Base-by-base conservation (phyloP, 2,329 filamentous ascomycete genomes). In the Epichloe uncinata region DNA sequence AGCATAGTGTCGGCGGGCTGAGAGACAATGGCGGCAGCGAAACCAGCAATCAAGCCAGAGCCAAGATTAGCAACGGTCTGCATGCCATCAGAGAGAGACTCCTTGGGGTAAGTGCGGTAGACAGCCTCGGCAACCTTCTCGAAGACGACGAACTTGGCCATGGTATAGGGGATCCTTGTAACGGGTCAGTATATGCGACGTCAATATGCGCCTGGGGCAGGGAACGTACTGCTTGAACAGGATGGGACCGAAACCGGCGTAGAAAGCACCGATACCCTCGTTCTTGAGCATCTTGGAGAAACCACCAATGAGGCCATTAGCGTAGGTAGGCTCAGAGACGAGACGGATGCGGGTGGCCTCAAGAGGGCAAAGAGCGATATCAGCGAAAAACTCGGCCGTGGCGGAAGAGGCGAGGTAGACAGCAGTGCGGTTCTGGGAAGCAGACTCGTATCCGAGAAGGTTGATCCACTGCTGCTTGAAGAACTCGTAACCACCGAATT, bases 1-100 rank as follows among this genome's bases (percentile, higher is more conserved):
- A 94, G 82, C 87, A 94, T 94, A 66, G 87, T 94, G 70, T 94
- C 87, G 68, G 87, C 87, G 61, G 87, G 87, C 75, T 94, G 87
- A 56, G 87, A 94, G 67, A 94, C 79, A 61, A 91, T 68, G 66
- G 87, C 87, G 61, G 87, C 87, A 62, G 87, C 87, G 73, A 94
- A 88, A 85, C 87, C 69, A 55, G 69, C 69, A 54, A 71, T 65
- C 55, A 72, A 64, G 68, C 69, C 69, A 52, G 69, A 69, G 60
- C 68, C 69, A 79, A 94, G 77, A 81, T 94, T 93, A 75, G 87
- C 79, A 68, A 73, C 72, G 58, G 87, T 94, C 75, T 91, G 85
- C 62, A 77, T 74, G 63, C 76, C 75, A 62, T 77, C 71, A 62
- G 82, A 84, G 59, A 85, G 70, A 53, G 72, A 75, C 63, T 75